A percentile compares a stretch with the other conserved stretches of the same genome.
Evolutionary conservation across 2,329 filamentous ascomycete genomes (phyloP).

Genomic region (Hymenoscyphus fraxineus): DNA sequence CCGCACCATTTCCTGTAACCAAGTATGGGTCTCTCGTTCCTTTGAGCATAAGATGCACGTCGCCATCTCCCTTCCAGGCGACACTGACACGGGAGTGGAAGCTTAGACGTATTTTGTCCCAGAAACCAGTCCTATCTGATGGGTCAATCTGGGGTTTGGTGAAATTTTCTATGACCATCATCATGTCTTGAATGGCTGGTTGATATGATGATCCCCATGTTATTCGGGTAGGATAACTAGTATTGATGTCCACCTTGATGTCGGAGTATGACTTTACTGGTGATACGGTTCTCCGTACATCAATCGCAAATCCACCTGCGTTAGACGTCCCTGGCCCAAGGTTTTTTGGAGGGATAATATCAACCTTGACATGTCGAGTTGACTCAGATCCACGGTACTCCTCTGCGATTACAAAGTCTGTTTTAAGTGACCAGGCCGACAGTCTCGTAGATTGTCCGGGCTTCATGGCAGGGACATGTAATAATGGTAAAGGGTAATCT

Average conservation of each 20-base stretch:
- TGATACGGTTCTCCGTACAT: conserved; percentile 85
- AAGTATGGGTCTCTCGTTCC: conserved; percentile 89
- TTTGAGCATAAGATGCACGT: conserved; percentile 90
- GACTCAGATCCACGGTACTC: conserved; percentile 82
- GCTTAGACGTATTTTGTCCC: conserved; percentile 94
- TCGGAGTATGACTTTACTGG: conserved; percentile 97
- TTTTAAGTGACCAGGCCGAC: conserved; percentile 77
- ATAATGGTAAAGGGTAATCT: conserved; percentile 87
- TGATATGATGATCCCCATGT: conserved; percentile 98
- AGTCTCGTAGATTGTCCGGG: conserved; percentile 73
- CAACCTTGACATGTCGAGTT: conserved; percentile 73
- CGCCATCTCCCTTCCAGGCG: conserved; percentile 91
- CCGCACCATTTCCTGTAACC: conserved; percentile 86
- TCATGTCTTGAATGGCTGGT: conserved; percentile 97
- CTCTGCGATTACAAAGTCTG: conserved; percentile 94
- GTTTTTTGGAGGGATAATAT: conserved; percentile 70
- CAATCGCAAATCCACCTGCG: conserved; percentile 70
- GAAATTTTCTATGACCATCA: conserved; percentile 98
- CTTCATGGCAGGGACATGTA: conserved; percentile 84
- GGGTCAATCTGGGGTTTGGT: conserved; percentile 93
- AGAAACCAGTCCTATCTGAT: conserved; percentile 92
- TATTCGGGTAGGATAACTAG: conserved; percentile 82
- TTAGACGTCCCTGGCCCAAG: conserved; percentile 51
- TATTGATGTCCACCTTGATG: conserved; percentile 89
- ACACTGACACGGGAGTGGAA: conserved; percentile 90